These are phyloP conservation scores for Globisporangium uncinulatum DNA, from an alignment of 352 stramenopile species.

Conservation along the genomic window DNA sequence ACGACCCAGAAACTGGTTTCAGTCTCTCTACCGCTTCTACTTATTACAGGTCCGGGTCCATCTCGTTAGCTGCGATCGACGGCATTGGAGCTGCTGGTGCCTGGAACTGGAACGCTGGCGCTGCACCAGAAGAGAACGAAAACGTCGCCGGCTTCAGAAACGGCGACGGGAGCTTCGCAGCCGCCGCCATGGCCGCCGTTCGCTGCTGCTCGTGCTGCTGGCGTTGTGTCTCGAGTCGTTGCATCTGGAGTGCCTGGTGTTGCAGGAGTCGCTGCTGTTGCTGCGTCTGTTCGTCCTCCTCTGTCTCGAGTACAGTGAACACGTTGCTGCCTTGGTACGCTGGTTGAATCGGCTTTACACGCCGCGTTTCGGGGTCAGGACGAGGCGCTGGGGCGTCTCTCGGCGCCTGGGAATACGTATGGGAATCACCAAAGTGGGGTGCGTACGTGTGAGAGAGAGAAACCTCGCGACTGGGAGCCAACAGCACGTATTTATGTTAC, in stretches of 20 bases:
- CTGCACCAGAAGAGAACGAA: constrained; percentile 26
- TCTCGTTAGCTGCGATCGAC: constrained; percentile 9
- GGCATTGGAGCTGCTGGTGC: constrained; percentile 14
- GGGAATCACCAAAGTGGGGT: no score
- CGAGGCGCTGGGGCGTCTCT: constrained; percentile 26
- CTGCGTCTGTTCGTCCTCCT: constrained; percentile 24
- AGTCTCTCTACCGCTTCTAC: neutral
- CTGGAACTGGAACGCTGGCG: constrained; percentile 20
- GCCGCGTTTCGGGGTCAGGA: constrained; percentile 17
- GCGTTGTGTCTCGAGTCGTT: constrained; percentile 3
- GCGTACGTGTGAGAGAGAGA: neutral
- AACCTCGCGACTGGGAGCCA: neutral
- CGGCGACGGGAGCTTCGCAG: constrained; percentile 13
- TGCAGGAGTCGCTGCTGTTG: constrained; percentile 15
- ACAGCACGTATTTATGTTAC: no score
- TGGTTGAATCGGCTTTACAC: constrained; percentile 22
- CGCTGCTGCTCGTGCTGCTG: constrained; percentile 10
- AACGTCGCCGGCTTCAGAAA: constrained; percentile 74
- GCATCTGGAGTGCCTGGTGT: constrained; percentile 7
- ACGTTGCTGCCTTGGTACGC: constrained; percentile 45
- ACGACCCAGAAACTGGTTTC: neutral
- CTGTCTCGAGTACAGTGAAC: constrained; percentile 55
- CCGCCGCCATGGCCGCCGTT: constrained; percentile 11
- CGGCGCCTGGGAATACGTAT: constrained; percentile 15
- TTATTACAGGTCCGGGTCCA: constrained; percentile 50